phyloP scores from a whole-genome alignment of 202 grass and related monocot species.

The Schoenoplectus tabernaemontani region DNA sequence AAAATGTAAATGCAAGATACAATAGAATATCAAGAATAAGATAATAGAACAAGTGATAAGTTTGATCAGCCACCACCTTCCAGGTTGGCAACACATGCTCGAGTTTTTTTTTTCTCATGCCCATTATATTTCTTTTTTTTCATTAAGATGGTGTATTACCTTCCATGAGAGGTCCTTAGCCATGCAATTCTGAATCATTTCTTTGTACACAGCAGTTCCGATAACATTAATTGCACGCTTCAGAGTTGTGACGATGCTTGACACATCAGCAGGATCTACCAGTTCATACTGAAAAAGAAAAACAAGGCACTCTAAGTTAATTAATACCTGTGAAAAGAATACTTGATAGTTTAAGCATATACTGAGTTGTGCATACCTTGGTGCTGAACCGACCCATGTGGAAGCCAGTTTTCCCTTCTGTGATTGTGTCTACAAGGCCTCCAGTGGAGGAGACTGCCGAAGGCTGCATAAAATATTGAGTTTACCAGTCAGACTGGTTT shows the following conservation, averaged over 20 bases:
- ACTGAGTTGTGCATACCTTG: constrained; percentile 35
- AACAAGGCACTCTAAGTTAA: not conserved
- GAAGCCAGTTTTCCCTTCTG: constrained; percentile 58
- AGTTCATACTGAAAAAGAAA: constrained; percentile 49
- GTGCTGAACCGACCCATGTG: constrained; percentile 61
- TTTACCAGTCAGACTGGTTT: not conserved
- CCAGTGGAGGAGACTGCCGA: constrained; percentile 55
- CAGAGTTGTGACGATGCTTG: constrained; percentile 36
- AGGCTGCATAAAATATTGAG: constrained; percentile 27
- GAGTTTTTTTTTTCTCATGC: not conserved
- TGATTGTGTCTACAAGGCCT: constrained; percentile 72
- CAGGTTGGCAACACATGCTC: not conserved
- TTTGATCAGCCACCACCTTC: not conserved
- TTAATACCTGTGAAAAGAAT: not conserved
- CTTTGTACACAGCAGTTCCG: constrained; percentile 32
- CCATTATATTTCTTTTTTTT: not conserved
- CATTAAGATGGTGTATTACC: constrained; percentile 25
- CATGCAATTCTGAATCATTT: constrained; percentile 85
- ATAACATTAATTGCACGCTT: constrained; percentile 50
- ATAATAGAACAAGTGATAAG: not conserved
- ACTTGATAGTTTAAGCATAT: not conserved
- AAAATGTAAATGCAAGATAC: not conserved
- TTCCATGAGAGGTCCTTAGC: constrained; percentile 80
- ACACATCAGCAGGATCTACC: constrained; percentile 51
- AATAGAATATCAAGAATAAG: not conserved